Conservation (phyloP, 352 stramenopile species). For the Phytophthora pseudosyringae region DNA sequence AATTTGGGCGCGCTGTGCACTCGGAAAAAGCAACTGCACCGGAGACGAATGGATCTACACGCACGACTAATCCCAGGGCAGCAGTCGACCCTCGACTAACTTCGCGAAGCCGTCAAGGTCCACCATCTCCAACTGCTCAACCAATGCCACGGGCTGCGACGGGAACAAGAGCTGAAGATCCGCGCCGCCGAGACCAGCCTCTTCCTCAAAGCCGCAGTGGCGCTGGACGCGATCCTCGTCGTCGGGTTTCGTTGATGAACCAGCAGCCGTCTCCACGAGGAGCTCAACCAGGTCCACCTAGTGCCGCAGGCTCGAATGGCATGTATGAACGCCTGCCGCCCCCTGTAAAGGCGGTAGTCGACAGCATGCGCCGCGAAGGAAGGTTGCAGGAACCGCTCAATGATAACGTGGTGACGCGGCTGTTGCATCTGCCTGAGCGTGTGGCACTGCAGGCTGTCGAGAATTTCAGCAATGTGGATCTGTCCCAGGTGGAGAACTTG, state of each 20-base stretch:
- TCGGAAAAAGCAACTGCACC: slow-evolving; percentile 12
- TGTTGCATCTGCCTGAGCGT: slow-evolving; percentile 72
- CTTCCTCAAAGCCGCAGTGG: slow-evolving; percentile 26
- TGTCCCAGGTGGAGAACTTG: slow-evolving; percentile 77
- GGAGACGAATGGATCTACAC: slow-evolving; percentile 12
- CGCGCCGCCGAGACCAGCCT: slow-evolving; percentile 40
- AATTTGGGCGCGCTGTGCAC: slow-evolving; percentile 60
- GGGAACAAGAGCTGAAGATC: slow-evolving; percentile 32
- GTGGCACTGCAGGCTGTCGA: slow-evolving; percentile 71
- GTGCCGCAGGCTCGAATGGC: slow-evolving; percentile 33
- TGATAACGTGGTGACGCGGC: slow-evolving; percentile 75
- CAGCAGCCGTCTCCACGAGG: slow-evolving; percentile 22
- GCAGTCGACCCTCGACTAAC: slow-evolving; percentile 34
- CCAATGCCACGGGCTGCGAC: slow-evolving; percentile 1
- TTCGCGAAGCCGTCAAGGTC: slow-evolving; percentile 21
- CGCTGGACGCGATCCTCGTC: slow-evolving; percentile 44
- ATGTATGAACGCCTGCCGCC: slow-evolving; percentile 65
- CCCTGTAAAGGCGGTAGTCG: slow-evolving; percentile 56
- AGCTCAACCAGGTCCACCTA: slow-evolving; percentile 6
- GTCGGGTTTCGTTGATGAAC: slow-evolving; percentile 30
- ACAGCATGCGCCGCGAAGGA: slow-evolving; percentile 60
- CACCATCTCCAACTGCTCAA: slow-evolving; percentile 19
- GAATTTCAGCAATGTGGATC: slow-evolving; percentile 82
- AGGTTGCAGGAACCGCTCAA: slow-evolving; percentile 69
- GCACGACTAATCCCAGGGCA: slow-evolving; percentile 11